Evolutionary conservation across 805 yeast genomes (phyloP), one percentile per base, ranked within the genome.

Genomic region (Sporopachydermia lactativora): DNA sequence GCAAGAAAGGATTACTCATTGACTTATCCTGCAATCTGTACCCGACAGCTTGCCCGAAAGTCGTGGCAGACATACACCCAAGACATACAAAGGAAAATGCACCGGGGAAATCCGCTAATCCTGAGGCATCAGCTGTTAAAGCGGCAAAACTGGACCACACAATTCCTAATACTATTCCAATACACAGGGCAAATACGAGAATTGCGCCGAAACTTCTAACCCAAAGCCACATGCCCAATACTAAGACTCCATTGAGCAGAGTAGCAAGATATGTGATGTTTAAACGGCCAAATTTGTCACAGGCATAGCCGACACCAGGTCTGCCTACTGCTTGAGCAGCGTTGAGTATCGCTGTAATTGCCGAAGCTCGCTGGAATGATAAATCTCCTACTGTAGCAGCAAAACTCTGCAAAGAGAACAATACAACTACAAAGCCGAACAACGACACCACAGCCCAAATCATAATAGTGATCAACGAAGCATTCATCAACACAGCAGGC

Each of bases 151-250:
- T 62, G 47, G 65, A 65, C 1, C 55, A 53, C 18, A 64, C 68
- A 39, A 71, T 65, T 40, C 76, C 77, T 24, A 69, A 57, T 18
- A 62, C 51, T 2, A 62, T 37, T 2, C 78, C 78, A 5, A 64
- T 45, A 42, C 8, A n/a, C 8, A 24, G 8, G n/a, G 31, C 52
- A 45, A 69, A 70, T 13, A 61, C 58, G 3, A 67, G 44, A 18
- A 73, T 47, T 17, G 62, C 58, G 0, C 59, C 54, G 46, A 64
- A 71, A 1, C 62, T 62, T 36, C 48, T 54, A 1, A 69, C 55
- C 16, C 71, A 65, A 11, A 70, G 57, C 79, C 80, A 73, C 45
- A 64, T 70, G 3, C 56, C 63, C 42, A 70, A 62, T 19, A 61
- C 47, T n/a, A 70, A 45, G 0, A 71, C 47, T 1, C 62, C 55